A percentile compares a stretch with the other conserved stretches of the same genome.
Conservation (phyloP, 106 monocot species). For the Ottelia alismoides region DNA sequence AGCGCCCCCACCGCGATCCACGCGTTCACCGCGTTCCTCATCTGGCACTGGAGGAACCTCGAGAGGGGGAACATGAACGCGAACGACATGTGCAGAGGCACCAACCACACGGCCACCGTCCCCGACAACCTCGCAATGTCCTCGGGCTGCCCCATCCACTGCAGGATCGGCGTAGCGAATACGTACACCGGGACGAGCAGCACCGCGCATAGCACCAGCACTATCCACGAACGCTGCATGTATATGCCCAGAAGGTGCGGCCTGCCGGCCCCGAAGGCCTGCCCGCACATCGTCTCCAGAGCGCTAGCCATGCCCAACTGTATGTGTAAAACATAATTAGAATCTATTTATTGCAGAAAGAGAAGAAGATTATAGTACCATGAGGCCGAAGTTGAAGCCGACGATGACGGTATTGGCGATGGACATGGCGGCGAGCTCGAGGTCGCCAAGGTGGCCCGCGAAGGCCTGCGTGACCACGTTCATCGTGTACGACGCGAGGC, state of each 20-base stretch:
- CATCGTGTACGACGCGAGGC: not conserved
- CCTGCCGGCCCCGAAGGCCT: conserved; percentile 9
- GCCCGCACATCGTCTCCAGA: conserved; percentile 18
- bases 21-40: not conserved
- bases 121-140: not conserved
- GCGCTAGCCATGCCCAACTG: conserved; percentile 24
- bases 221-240: conserved; percentile 20
- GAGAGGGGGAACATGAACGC: conserved; percentile 5
- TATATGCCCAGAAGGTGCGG: conserved; percentile 12
- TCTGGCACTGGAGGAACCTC: conserved; percentile 8
- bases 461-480: conserved; percentile 14
- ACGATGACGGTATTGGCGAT: conserved; percentile 15
- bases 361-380: not conserved
- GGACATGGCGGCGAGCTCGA: conserved; percentile 12
- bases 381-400: conserved; percentile 14
- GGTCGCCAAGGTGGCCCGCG: conserved; percentile 15
- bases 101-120: not conserved
- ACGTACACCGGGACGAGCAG: conserved; percentile 7
- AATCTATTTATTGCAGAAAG: too few species aligned
- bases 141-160: not conserved
- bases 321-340: not conserved
- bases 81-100: conserved; percentile 7
- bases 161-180: conserved; percentile 10
- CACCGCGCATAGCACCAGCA: conserved; percentile 4
- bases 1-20: not conserved